phyloP scores from a whole-genome alignment of 768 basidiomycete genomes.

The Hypholoma fasciculare region DNA sequence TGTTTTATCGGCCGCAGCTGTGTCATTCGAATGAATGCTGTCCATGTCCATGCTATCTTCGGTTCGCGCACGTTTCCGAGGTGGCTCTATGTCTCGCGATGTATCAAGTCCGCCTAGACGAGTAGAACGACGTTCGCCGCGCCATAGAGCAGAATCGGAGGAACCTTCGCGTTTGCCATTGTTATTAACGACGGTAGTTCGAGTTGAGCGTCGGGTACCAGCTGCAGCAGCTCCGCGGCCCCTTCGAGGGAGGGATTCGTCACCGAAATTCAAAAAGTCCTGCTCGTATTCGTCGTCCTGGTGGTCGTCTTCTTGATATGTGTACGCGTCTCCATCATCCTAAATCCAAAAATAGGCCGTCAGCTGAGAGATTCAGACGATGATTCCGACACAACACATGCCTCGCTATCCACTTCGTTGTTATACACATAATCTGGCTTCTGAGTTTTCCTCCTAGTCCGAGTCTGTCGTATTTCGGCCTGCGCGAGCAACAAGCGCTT shows the following conservation, averaged over 20 bases:
- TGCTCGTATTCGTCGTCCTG: constrained; percentile 66
- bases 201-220: constrained; percentile 54
- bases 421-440: constrained; percentile 83
- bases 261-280: constrained; percentile 52
- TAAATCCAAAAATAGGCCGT: constrained; percentile 32
- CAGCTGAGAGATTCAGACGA: constrained; percentile 19
- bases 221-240: constrained; percentile 31
- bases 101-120: constrained; percentile 63
- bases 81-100: constrained; percentile 48
- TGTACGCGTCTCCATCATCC: constrained; percentile 67
- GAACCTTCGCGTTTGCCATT: constrained; percentile 55
- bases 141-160: constrained; percentile 62
- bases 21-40: constrained; percentile 53
- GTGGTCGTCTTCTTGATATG: constrained; percentile 62
- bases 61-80: constrained; percentile 72
- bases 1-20: constrained; percentile 29
- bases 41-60: constrained; percentile 68
- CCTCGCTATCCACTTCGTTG: constrained; percentile 66
- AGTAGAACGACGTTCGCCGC: constrained; percentile 72
- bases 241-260: constrained; percentile 38
- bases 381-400: constrained; percentile 30
- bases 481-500: constrained; percentile 64
- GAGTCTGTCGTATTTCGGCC: constrained; percentile 76
- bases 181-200: constrained; percentile 45
- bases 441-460: constrained; percentile 71